These are phyloP conservation scores for Guyanaporus albipodus DNA, from an alignment of 768 basidiomycete genomes.

Conservation along the genomic window DNA sequence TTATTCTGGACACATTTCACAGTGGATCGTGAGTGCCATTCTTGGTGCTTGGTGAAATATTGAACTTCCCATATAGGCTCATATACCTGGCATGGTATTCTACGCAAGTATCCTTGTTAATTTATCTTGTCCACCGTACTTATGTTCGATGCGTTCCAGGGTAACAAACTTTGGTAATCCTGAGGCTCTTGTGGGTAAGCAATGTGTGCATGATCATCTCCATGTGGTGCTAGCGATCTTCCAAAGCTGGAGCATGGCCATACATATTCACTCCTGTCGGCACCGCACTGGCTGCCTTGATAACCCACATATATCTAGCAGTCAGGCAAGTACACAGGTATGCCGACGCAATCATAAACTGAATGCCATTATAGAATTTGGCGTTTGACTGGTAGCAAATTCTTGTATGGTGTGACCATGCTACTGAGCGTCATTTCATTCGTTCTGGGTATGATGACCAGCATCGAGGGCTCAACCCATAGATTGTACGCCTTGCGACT, in stretches of 20 bases:
- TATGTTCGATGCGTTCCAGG: background rate
- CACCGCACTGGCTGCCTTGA: slow-evolving; percentile 42
- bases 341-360: background rate
- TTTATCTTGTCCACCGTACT: too few species aligned
- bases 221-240: background rate
- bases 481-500: slow-evolving; percentile 30
- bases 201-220: background rate
- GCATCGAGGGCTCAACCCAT: slow-evolving; percentile 42
- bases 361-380: slow-evolving; percentile 7
- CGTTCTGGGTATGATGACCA: slow-evolving; percentile 41
- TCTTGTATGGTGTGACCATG: slow-evolving; percentile 34
- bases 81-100: slow-evolving; percentile 22
- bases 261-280: slow-evolving; percentile 48
- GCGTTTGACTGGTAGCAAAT: slow-evolving; percentile 7
- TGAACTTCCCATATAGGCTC: background rate
- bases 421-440: slow-evolving; percentile 37
- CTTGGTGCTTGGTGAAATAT: too few species aligned
- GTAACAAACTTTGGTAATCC: slow-evolving; percentile 15
- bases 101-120: slow-evolving; percentile 2
- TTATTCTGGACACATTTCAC: slow-evolving; percentile 19
- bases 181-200: slow-evolving; percentile 5
- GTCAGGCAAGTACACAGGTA: slow-evolving; percentile 34
- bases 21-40: slow-evolving; percentile 13
- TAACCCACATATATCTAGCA: slow-evolving; percentile 47
- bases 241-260: slow-evolving; percentile 42